Evolutionary conservation across 2,329 filamentous ascomycete species (phyloP), one percentile per base, ranked within the genome.

Genomic region (Fusarium sp.): DNA sequence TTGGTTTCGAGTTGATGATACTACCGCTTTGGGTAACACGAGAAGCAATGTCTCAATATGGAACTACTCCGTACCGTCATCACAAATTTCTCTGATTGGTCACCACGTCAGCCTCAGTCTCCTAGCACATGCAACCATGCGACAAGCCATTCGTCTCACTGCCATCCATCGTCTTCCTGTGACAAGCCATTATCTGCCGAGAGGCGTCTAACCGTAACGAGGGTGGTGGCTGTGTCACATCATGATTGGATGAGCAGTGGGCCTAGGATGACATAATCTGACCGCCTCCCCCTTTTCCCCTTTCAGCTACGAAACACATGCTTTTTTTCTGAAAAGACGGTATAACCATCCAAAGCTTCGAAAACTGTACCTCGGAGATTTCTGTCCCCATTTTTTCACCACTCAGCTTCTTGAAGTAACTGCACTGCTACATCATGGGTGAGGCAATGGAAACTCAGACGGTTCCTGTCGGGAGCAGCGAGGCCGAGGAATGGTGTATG

Each of bases 401-500:
- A 44, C 55, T 63, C 57, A 64, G 55, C 58, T 46, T 53, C 44
- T 31, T 56, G 17, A 53, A 44, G 36, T 35, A 16, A 40, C 11
- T 22, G 8, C 14, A 40, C n/a, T 53, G n/a, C 38, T 59, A 51
- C 35, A 69, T 49, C 44, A 73, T 73, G 71, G 64, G 61, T 10
- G 71, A 74, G 24, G 44, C 16, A 16, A 27, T 74, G 46, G 31
- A 57, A 16, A 44, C 57, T 22, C 53, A 58, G 24, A 24, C 46
- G 3, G 56, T 29, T n/a, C 35, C 69, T 16, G 62, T 35, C 29
- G 71, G 64, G 16, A 29, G 20, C 17, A 40, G 33, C 16, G 71
- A 69, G 11, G 58, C 44, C 6, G 69, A 73, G 11, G 72, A 74
- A n/a, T 62, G 64, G 63, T 74, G 72, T 74, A 75, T n/a, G 72